A percentile compares a stretch with the other conserved stretches of the same genome.
These are phyloP conservation scores for Corymbia calophylla DNA, from an alignment of 441 rosid genomes.

Conservation along the genomic window DNA sequence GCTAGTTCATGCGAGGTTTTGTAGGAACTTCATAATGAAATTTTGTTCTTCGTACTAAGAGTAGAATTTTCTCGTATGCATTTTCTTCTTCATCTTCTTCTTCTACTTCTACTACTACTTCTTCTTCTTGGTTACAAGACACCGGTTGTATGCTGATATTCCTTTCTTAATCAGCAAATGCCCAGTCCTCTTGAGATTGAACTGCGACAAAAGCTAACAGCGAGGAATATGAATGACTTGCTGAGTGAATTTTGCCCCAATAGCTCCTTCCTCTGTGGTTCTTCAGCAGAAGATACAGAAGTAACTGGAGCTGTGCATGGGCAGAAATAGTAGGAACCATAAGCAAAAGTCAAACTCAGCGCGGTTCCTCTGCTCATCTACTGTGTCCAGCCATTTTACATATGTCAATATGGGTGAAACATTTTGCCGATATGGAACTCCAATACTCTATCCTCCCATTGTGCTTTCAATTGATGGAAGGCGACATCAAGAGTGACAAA, in stretches of 20 bases:
- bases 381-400: not conserved
- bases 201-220: constrained; percentile 39
- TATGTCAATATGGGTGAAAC: not conserved
- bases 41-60: not conserved
- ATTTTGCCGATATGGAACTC: not conserved
- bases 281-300: constrained; percentile 5
- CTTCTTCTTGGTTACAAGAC: not conserved
- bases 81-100: not conserved
- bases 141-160: not conserved
- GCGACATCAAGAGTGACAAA: not conserved
- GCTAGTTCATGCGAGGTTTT: not conserved
- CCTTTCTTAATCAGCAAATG: constrained; percentile 40
- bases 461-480: not conserved
- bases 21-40: not conserved
- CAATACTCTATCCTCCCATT: not conserved
- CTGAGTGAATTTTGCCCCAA: constrained; percentile 35
- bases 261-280: constrained; percentile 37
- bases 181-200: constrained; percentile 25
- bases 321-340: not conserved
- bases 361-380: not conserved
- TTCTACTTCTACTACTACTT: not conserved
- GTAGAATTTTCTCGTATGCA: not conserved
- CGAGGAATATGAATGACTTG: constrained; percentile 27
- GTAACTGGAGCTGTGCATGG: not conserved
- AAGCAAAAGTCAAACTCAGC: not conserved